phyloP scores from a whole-genome alignment of 2,329 filamentous ascomycete species.

The Pseudogymnoascus sp. region DNA sequence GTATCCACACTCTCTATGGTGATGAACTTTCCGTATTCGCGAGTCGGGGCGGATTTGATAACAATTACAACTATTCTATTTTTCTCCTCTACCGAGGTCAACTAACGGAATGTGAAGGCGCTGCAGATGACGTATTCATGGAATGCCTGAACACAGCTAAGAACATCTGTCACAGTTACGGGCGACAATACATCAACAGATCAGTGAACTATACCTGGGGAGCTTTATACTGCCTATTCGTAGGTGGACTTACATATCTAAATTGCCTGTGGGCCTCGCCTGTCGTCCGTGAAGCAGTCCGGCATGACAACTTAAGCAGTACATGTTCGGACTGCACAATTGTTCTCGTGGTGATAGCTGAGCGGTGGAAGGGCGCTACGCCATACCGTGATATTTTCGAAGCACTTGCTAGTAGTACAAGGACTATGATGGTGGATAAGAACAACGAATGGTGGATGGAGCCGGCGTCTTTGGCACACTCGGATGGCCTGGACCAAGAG shows the following conservation, averaged over 20 bases:
- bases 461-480: background rate
- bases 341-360: slow-evolving; percentile 27
- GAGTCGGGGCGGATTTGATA: slow-evolving; percentile 32
- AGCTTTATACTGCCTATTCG: slow-evolving; percentile 20
- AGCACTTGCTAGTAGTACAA: slow-evolving; percentile 21
- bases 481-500: background rate
- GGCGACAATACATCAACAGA: slow-evolving; percentile 16
- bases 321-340: slow-evolving; percentile 27
- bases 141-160: background rate
- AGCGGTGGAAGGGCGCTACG: slow-evolving; percentile 26
- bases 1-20: background rate
- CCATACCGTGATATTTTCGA: slow-evolving; percentile 31
- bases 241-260: slow-evolving; percentile 25
- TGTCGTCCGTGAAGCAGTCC: slow-evolving; percentile 12
- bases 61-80: slow-evolving; percentile 34
- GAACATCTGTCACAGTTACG: slow-evolving; percentile 9
- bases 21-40: slow-evolving; percentile 27
- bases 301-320: slow-evolving; percentile 20
- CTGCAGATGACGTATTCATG: background rate
- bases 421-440: slow-evolving; percentile 18
- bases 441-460: background rate
- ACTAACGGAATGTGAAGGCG: background rate
- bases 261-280: slow-evolving; percentile 30
- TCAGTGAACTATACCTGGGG: slow-evolving; percentile 20
- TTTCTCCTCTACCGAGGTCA: slow-evolving; percentile 30